phyloP scores from a whole-genome alignment of 495 filamentous ascomycete genomes.

The Lasiosphaeriaceae sp. region DNA sequence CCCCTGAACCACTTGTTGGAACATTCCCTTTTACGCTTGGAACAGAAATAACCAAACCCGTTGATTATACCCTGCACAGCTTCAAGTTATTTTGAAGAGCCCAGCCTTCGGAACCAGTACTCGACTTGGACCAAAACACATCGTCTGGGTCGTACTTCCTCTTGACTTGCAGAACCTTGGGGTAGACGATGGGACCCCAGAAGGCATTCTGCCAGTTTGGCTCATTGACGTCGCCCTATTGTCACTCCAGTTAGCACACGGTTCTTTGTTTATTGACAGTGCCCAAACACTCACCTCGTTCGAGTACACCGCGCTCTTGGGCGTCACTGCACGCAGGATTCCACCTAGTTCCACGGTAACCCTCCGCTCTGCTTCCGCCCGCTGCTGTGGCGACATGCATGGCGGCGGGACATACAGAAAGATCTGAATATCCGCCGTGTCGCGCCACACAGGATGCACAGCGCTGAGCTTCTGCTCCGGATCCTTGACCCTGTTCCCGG shows the following conservation, averaged over 20 bases:
- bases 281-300: constrained; percentile 30
- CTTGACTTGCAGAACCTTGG: constrained; percentile 25
- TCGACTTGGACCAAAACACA: constrained; percentile 19
- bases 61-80: not conserved
- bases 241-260: not conserved
- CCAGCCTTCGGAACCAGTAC: constrained; percentile 16
- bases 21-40: no score
- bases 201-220: constrained; percentile 31
- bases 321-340: constrained; percentile 22
- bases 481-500: constrained; percentile 20
- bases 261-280: no score
- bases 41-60: no score
- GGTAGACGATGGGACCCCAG: constrained; percentile 26
- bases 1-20: no score
- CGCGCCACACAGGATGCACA: constrained; percentile 49
- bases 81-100: constrained; percentile 8
- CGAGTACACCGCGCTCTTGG: constrained; percentile 29
- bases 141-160: constrained; percentile 26
- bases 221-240: constrained; percentile 37
- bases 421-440: constrained; percentile 8
- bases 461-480: constrained; percentile 25
- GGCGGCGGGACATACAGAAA: constrained; percentile 11
- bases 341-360: constrained; percentile 6
- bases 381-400: constrained; percentile 5
- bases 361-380: constrained; percentile 1